Evolutionary conservation across 108 stramenopile species (phyloP), one percentile per base, ranked within the genome.

Genomic region (Cyclotella cryptica): DNA sequence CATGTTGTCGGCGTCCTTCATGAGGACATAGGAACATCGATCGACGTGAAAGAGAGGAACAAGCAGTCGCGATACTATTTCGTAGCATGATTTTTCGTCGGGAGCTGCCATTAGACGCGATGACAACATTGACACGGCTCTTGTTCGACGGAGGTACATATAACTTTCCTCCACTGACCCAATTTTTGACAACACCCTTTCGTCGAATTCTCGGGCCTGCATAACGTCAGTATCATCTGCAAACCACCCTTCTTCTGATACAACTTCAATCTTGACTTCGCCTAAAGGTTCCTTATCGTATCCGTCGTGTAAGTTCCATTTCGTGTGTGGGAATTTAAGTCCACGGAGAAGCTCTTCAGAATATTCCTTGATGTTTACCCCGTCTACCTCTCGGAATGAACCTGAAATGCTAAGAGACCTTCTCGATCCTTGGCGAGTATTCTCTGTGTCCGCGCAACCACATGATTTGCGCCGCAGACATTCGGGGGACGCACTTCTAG

Each of bases 41-140:
- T 81, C 74, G 22, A 75, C 69, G 24, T 57, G 29, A 39, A 81
- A 81, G 19, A 81, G 74, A 8, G 80, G 80, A 44, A 81, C 80
- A 0, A 81, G 52, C 35, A 81, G 44, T 14, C 69, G 24, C 21
- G 74, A 64, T 12, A 62, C 68, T 2, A 75, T 30, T 27, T 81
- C 69, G 49, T 71, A 81, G 57, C 78, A 79, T 28, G 78, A 10
- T 21, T 65, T 55, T 66, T 79, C 80, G 35, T 81, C 80, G 0
- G 80, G 80, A 28, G 80, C 75, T 9, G 69, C 75, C 75, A 77
- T 77, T 18, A 81, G 45, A 47, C 70, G 80, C 0, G 63, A 55
- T 52, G 75, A 44, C 13, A 81, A 52, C 24, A 58, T 42, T 13
- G 60, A 51, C 15, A 81, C 75, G 0, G 80, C 64, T 47, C 80